A percentile compares a stretch with the other conserved stretches of the same genome.
phyloP scores from a whole-genome alignment of 306 rosid species.

The Malus domestica region DNA sequence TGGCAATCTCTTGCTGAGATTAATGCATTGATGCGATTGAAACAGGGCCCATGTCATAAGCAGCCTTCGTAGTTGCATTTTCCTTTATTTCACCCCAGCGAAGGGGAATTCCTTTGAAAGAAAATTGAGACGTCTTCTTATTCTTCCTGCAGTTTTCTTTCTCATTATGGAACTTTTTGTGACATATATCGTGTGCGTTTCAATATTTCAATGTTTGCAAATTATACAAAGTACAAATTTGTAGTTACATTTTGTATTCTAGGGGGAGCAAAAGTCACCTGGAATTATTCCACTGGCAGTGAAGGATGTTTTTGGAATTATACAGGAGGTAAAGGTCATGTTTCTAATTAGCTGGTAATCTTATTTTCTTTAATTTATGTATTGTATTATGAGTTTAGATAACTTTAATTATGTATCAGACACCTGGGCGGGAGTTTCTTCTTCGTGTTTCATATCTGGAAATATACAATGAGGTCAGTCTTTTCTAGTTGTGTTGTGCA shows the following conservation, averaged over 20 bases:
- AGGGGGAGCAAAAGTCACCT: slow-evolving; percentile 97
- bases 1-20: not conserved
- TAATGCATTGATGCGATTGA: not conserved
- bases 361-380: not conserved
- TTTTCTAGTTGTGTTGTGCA: not conserved
- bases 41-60: not conserved
- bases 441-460: slow-evolving; percentile 86
- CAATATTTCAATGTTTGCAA: slow-evolving; percentile 5
- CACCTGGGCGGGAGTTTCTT: slow-evolving; percentile 75
- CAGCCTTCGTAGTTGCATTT: not conserved
- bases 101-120: not conserved
- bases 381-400: slow-evolving; percentile 3
- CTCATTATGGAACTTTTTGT: not conserved
- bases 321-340: slow-evolving; percentile 61
- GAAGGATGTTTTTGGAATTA: slow-evolving; percentile 80
- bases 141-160: not conserved
- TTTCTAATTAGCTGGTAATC: not conserved
- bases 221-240: not conserved
- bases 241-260: slow-evolving; percentile 13
- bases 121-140: not conserved
- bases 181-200: not conserved
- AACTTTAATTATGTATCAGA: slow-evolving; percentile 41
- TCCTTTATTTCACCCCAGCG: not conserved
- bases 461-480: slow-evolving; percentile 84
- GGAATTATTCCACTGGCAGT: slow-evolving; percentile 83